Evolutionary conservation across 345 rosid genomes (phyloP).

Genomic region (Gossypium turneri): DNA sequence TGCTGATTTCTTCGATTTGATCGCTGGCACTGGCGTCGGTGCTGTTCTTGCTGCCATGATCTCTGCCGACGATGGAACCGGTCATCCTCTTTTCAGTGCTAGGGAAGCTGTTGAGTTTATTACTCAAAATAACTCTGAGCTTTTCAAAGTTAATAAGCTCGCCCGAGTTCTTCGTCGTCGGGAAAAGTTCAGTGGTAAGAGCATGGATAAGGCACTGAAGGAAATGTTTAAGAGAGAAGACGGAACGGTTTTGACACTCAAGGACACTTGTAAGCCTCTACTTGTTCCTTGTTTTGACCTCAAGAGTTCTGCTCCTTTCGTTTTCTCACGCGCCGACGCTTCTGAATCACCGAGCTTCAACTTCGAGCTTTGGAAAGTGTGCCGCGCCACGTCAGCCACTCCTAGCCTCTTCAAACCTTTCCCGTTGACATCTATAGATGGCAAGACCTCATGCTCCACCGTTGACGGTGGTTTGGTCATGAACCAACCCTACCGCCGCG

Average conservation of each 20-base stretch:
- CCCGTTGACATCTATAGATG: slow-evolving; percentile 61
- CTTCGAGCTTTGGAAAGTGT: slow-evolving; percentile 88
- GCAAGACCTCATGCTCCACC: slow-evolving; percentile 71
- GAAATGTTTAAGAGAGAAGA: slow-evolving; percentile 55
- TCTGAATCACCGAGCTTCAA: slow-evolving; percentile 81
- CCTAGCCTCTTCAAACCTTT: slow-evolving; percentile 85
- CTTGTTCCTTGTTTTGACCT: slow-evolving; percentile 96
- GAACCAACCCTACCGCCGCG: slow-evolving; percentile 93
- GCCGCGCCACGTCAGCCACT: slow-evolving; percentile 87
- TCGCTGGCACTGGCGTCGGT: slow-evolving; percentile 85
- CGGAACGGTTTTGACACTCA: slow-evolving; percentile 64
- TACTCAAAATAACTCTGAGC: slow-evolving; percentile 42
- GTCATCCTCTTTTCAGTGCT: slow-evolving; percentile 69
- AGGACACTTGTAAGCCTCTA: slow-evolving; percentile 89
- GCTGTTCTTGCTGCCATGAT: slow-evolving; percentile 73
- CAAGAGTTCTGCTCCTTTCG: slow-evolving; percentile 88
- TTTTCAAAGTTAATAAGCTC: slow-evolving; percentile 38
- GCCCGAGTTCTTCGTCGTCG: slow-evolving; percentile 44
- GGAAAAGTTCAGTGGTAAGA: slow-evolving; percentile 49
- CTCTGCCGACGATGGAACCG: slow-evolving; percentile 66
- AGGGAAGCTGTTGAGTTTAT: slow-evolving; percentile 55
- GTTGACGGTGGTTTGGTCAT: slow-evolving; percentile 92
- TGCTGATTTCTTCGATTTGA: slow-evolving; percentile 83
- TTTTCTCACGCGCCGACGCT: slow-evolving; percentile 97
- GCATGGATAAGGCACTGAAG: slow-evolving; percentile 66